Conservation (phyloP, 148 eudicot genomes). For the Cornus controversa region DNA sequence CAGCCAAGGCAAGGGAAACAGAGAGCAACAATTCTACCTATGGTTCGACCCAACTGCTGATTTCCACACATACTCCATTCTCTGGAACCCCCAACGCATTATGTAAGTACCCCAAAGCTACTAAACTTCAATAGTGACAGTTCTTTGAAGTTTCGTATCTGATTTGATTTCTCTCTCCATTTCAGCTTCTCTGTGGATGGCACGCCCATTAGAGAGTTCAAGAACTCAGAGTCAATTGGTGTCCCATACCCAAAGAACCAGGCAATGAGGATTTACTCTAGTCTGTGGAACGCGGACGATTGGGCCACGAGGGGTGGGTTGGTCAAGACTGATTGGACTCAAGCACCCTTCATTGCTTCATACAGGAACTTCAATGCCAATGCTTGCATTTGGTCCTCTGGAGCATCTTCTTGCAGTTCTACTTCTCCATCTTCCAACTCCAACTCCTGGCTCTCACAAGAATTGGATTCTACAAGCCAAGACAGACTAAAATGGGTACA, state of each 20-base stretch:
- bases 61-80: slow-evolving; percentile 19
- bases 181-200: slow-evolving; percentile 14
- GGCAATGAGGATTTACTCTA: slow-evolving; percentile 14
- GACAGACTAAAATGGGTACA: slow-evolving; percentile 8
- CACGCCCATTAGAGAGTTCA: slow-evolving; percentile 11
- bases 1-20: slow-evolving; percentile 7
- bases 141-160: no score
- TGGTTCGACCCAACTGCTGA: slow-evolving; percentile 21
- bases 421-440: not conserved
- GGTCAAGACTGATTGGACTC: slow-evolving; percentile 20
- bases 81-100: slow-evolving; percentile 22
- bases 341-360: slow-evolving; percentile 17
- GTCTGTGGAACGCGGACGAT: slow-evolving; percentile 20
- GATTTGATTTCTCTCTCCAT: not conserved
- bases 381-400: not conserved
- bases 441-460: slow-evolving; percentile 9
- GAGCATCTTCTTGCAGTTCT: slow-evolving; percentile 2
- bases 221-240: slow-evolving; percentile 11
- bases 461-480: not conserved
- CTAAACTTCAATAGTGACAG: no score
- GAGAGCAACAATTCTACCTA: slow-evolving; percentile 19
- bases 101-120: slow-evolving; percentile 5
- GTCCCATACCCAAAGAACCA: slow-evolving; percentile 11
- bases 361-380: slow-evolving; percentile 7
- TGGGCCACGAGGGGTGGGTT: slow-evolving; percentile 25